Percentiles rank a stretch among this genome's conserved stretches.
Conservation (phyloP, 208 protist genomes). For the Leishmania amazonensis region DNA sequence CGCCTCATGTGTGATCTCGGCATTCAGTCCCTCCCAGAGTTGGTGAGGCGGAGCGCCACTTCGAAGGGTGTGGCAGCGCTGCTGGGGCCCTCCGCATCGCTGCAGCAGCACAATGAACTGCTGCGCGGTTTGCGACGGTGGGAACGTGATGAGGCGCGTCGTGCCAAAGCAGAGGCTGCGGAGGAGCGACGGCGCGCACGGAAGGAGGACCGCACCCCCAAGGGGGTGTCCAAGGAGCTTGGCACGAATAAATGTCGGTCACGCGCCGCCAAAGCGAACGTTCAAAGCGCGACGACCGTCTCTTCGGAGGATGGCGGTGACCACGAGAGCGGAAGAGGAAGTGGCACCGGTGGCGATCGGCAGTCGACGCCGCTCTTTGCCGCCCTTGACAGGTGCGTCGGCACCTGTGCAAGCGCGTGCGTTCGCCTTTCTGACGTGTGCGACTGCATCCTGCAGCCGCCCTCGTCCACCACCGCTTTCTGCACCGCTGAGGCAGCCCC, state of each 20-base stretch:
- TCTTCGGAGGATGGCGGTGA: neutral
- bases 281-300: neutral
- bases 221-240: neutral
- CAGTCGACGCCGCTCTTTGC: neutral
- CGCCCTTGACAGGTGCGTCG: neutral
- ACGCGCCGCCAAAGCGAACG: neutral
- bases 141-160: constrained; percentile 28
- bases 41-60: constrained; percentile 32
- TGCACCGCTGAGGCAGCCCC: too few species aligned
- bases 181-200: constrained; percentile 13
- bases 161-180: constrained; percentile 7
- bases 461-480: neutral
- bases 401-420: neutral
- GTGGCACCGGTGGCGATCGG: neutral
- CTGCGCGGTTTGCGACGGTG: constrained; percentile 61
- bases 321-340: neutral
- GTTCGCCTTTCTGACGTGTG: neutral
- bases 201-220: neutral
- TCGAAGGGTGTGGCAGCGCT: constrained; percentile 46
- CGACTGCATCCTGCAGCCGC: neutral
- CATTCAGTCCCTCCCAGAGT: constrained; percentile 46
- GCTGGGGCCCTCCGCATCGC: constrained; percentile 57
- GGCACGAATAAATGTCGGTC: neutral
- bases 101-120: constrained; percentile 62
- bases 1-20: constrained; percentile 40